Percentiles rank a stretch among this genome's conserved stretches.
Evolutionary conservation across 352 stramenopile species (phyloP).

Genomic region (Phytophthora fragariaefolia): DNA sequence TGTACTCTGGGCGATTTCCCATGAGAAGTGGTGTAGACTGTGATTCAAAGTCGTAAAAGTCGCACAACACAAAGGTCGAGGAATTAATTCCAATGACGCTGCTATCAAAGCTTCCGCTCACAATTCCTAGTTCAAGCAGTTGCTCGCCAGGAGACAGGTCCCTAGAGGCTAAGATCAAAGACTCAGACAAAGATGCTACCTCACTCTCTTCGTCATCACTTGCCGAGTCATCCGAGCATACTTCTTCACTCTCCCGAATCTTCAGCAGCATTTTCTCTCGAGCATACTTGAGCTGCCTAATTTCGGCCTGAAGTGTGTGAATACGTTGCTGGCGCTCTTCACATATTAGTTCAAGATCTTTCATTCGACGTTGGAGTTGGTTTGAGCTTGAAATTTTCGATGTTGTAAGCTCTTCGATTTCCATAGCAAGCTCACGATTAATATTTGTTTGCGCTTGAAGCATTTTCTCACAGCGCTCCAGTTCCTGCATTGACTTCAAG

Average conservation of each 20-base stretch:
- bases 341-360: conserved; percentile 86
- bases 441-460: conserved; percentile 95
- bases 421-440: conserved; percentile 91
- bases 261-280: conserved; percentile 55
- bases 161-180: conserved; percentile 62
- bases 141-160: conserved; percentile 88
- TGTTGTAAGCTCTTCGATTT: conserved; percentile 90
- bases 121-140: conserved; percentile 91
- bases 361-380: conserved; percentile 80
- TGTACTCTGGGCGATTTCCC: conserved; percentile 86
- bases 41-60: conserved; percentile 96
- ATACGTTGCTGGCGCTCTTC: conserved; percentile 87
- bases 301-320: conserved; percentile 85
- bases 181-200: conserved; percentile 69
- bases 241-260: conserved; percentile 29
- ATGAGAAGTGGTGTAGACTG: conserved; percentile 90
- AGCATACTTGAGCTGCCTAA: conserved; percentile 87
- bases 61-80: conserved; percentile 92
- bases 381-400: conserved; percentile 74
- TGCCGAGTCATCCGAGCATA: conserved; percentile 30
- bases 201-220: conserved; percentile 57
- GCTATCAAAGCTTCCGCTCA: conserved; percentile 76
- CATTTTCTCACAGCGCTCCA: conserved; percentile 94
- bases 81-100: conserved; percentile 67
- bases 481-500: conserved; percentile 89